Conservation (phyloP, 768 basidiomycete genomes). For the Lactifluus subvellereus region DNA sequence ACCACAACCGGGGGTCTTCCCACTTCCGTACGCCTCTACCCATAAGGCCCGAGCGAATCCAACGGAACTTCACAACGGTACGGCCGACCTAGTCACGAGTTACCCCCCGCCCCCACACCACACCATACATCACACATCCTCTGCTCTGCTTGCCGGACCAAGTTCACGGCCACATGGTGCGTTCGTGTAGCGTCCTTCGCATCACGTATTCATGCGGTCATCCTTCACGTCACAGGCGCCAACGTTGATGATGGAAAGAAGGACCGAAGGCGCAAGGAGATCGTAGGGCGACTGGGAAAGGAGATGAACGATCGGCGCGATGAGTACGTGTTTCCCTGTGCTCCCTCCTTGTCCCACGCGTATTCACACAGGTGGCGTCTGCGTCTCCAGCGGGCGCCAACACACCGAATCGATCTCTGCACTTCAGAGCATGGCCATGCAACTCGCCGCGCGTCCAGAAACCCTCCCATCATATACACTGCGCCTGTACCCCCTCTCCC, state of each 20-base stretch:
- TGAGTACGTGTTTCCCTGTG: conserved; percentile 45
- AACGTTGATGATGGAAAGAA: conserved; percentile 44
- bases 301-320: conserved; percentile 71
- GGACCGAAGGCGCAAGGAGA: conserved; percentile 63
- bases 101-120: conserved; percentile 39
- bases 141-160: conserved; percentile 35
- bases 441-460: conserved; percentile 66
- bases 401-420: conserved; percentile 56
- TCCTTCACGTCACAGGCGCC: conserved; percentile 18
- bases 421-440: conserved; percentile 52
- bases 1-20: conserved; percentile 65
- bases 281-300: conserved; percentile 64
- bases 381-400: conserved; percentile 45
- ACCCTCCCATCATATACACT: conserved; percentile 59
- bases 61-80: conserved; percentile 28
- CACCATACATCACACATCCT: conserved; percentile 38
- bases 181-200: not conserved
- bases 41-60: conserved; percentile 36
- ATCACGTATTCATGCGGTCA: conserved; percentile 1
- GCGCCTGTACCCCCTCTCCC: conserved; percentile 63
- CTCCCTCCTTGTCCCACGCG: conserved; percentile 11
- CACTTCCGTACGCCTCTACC: conserved; percentile 49
- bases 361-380: conserved; percentile 10
- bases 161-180: conserved; percentile 12
- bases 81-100: conserved; percentile 30